phyloP scores from a whole-genome alignment of 352 stramenopile species.

The Phytophthora sojae region DNA sequence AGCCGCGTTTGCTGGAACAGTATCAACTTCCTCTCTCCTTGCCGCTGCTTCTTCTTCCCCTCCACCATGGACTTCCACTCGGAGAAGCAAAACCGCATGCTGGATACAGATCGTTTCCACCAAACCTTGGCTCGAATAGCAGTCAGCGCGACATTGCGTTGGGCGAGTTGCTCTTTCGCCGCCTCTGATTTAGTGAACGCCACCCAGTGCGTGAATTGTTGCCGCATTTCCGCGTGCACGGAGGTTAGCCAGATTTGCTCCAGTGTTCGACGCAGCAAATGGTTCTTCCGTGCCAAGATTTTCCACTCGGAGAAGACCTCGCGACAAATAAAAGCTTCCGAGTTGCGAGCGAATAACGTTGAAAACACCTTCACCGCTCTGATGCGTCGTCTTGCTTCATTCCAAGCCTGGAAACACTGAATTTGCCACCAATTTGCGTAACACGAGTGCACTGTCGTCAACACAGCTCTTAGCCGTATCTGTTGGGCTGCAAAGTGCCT shows the following conservation, averaged over 20 bases:
- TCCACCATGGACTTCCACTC: constrained; percentile 35
- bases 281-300: constrained; percentile 21
- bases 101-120: constrained; percentile 42
- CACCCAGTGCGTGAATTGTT: constrained; percentile 51
- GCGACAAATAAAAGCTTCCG: constrained; percentile 12
- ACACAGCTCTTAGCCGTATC: constrained; percentile 18
- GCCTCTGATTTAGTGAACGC: constrained; percentile 8
- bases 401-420: constrained; percentile 36
- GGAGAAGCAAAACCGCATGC: constrained; percentile 30
- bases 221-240: constrained; percentile 41
- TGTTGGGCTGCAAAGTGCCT: constrained; percentile 15
- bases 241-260: constrained; percentile 50
- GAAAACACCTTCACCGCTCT: constrained; percentile 36
- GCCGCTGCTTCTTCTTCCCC: constrained; percentile 6
- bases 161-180: constrained; percentile 29
- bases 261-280: constrained; percentile 43
- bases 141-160: constrained; percentile 34
- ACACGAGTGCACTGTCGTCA: constrained; percentile 11
- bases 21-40: constrained; percentile 27
- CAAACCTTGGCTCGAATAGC: constrained; percentile 51
- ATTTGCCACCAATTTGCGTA: constrained; percentile 18
- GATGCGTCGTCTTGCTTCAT: constrained; percentile 12
- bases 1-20: constrained; percentile 20
- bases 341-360: constrained; percentile 9
- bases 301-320: constrained; percentile 35